Evolutionary conservation across 1,284 basidiomycete species (phyloP).

Genomic region (Tilletiaria anomala): DNA sequence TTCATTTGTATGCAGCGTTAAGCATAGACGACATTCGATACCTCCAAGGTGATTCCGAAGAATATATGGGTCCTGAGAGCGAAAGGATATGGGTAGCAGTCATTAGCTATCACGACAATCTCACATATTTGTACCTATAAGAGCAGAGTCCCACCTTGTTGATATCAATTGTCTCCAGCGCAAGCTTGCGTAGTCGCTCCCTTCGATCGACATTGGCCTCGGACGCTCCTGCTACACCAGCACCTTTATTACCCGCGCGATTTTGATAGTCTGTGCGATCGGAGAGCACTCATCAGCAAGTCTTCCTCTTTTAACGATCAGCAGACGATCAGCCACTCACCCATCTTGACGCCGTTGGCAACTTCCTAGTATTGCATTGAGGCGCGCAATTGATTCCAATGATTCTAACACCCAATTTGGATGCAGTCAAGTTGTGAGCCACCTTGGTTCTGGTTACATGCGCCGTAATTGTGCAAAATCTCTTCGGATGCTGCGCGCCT

Average conservation of each 20-base stretch:
- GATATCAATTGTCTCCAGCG: slow-evolving; percentile 36
- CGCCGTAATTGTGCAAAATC: too few relatives aligned
- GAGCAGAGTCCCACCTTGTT: slow-evolving; percentile 11
- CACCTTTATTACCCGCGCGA: slow-evolving; percentile 39
- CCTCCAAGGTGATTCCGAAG: slow-evolving; percentile 93
- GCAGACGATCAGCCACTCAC: too few relatives aligned
- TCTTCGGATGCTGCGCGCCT: too few relatives aligned
- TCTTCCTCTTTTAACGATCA: too few relatives aligned
- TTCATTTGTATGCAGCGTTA: slow-evolving; percentile 97
- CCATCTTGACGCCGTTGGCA: too few relatives aligned
- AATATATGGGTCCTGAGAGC: slow-evolving; percentile 80
- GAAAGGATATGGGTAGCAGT: not conserved
- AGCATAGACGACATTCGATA: slow-evolving; percentile 90
- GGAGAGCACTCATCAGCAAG: not conserved
- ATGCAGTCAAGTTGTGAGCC: not conserved
- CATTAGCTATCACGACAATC: not conserved
- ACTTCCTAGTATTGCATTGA: not conserved
- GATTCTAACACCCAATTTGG: not conserved
- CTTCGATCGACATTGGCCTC: slow-evolving; percentile 90
- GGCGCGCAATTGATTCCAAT: not conserved
- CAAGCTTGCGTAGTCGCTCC: slow-evolving; percentile 86
- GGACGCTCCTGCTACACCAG: slow-evolving; percentile 55
- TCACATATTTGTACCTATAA: not conserved
- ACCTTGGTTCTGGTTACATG: not conserved
- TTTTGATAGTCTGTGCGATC: slow-evolving; percentile 32